phyloP scores from a whole-genome alignment of 345 rosid species.

The Turnera subulata region DNA sequence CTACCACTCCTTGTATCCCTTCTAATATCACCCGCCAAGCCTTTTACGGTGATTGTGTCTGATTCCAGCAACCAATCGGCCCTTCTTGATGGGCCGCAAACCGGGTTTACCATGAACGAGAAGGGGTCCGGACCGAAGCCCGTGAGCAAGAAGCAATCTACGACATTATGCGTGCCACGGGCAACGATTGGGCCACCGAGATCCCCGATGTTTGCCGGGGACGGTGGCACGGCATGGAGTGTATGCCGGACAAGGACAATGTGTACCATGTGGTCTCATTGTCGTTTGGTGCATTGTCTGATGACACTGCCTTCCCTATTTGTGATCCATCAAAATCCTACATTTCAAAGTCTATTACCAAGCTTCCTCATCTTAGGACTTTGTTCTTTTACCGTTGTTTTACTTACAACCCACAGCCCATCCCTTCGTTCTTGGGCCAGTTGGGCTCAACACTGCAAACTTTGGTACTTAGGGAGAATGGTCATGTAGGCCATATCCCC shows the following conservation, averaged over 20 bases:
- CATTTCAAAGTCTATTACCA: constrained; percentile 62
- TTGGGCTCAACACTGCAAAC: constrained; percentile 63
- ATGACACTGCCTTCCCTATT: constrained; percentile 91
- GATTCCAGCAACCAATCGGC: constrained; percentile 56
- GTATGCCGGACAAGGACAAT: constrained; percentile 77
- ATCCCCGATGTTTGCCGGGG: constrained; percentile 87
- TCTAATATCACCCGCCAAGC: constrained; percentile 7
- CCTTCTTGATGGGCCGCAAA: constrained; percentile 55
- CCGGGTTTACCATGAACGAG: constrained; percentile 54
- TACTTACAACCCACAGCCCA: constrained; percentile 59
- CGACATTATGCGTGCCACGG: constrained; percentile 81
- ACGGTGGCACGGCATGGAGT: constrained; percentile 97
- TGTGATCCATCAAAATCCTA: constrained; percentile 66
- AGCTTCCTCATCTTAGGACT: constrained; percentile 65
- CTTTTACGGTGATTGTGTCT: constrained; percentile 61
- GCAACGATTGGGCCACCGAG: constrained; percentile 73
- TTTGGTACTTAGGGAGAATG: constrained; percentile 71
- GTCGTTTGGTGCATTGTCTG: constrained; percentile 86
- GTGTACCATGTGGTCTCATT: constrained; percentile 80
- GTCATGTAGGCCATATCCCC: constrained; percentile 67
- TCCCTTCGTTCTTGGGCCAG: constrained; percentile 69
- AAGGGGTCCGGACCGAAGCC: constrained; percentile 53
- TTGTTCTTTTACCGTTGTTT: constrained; percentile 89
- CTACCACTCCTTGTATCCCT: constrained; percentile 2
- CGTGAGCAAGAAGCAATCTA: constrained; percentile 83